Percentiles rank a stretch among this genome's conserved stretches.
Conservation (phyloP, 2,329 filamentous ascomycete species). For the Talaromyces sp. region DNA sequence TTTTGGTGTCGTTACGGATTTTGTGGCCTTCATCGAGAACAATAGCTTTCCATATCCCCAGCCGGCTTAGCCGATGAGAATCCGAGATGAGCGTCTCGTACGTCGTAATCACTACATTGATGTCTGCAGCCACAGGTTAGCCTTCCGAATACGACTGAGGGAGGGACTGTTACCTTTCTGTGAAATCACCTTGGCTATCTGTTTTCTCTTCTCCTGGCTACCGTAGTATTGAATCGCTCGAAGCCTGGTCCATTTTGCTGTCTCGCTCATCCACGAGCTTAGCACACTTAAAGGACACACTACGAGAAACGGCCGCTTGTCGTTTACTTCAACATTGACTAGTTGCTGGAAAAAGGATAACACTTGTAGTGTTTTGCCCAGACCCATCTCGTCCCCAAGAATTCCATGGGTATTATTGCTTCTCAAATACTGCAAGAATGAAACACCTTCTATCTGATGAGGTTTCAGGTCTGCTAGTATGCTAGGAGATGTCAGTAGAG, state of each 20-base stretch:
- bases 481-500: slow-evolving; percentile 16
- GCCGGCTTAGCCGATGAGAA: slow-evolving; percentile 46
- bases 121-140: neutral
- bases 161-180: neutral
- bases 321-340: slow-evolving; percentile 30
- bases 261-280: slow-evolving; percentile 46
- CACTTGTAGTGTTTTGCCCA: slow-evolving; percentile 26
- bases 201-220: slow-evolving; percentile 35
- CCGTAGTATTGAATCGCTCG: slow-evolving; percentile 48
- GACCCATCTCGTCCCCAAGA: slow-evolving; percentile 27
- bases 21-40: slow-evolving; percentile 53
- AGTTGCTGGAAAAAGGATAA: slow-evolving; percentile 45
- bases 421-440: slow-evolving; percentile 42
- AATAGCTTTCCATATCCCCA: slow-evolving; percentile 51
- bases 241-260: slow-evolving; percentile 46
- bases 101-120: slow-evolving; percentile 44
- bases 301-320: slow-evolving; percentile 28
- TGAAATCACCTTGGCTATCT: slow-evolving; percentile 15
- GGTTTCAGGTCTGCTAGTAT: slow-evolving; percentile 50
- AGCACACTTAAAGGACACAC: slow-evolving; percentile 51
- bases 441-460: slow-evolving; percentile 49
- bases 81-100: slow-evolving; percentile 48
- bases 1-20: slow-evolving; percentile 46
- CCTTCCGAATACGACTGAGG: too few species aligned
- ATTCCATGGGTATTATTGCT: slow-evolving; percentile 24